These are phyloP conservation scores for Escallonia rubra DNA, from an alignment of 129 eudicot species.

Conservation along the genomic window DNA sequence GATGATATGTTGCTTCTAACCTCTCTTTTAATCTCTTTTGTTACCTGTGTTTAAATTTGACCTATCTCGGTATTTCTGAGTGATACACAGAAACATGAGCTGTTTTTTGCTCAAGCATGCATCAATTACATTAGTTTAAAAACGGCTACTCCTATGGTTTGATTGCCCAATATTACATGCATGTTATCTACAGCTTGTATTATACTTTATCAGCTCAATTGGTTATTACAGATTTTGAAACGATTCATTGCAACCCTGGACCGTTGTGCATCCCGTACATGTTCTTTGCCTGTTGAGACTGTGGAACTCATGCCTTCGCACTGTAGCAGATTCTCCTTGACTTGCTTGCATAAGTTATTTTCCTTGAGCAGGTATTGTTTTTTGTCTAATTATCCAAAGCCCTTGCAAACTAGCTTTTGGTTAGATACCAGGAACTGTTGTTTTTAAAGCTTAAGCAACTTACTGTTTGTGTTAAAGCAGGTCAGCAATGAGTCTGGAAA, in stretches of 20 bases:
- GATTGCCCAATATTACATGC: not conserved
- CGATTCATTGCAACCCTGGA: constrained; percentile 80
- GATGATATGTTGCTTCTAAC: no score
- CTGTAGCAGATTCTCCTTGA: constrained; percentile 92
- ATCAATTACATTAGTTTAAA: no score
- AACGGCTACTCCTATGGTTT: no score
- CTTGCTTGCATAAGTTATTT: constrained; percentile 87
- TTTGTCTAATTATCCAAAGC: not conserved
- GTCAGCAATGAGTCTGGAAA: no score
- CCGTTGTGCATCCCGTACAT: constrained; percentile 97
- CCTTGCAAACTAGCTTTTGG: not conserved
- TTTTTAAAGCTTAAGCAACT: no score
- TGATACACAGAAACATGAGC: no score
- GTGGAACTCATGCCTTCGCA: constrained; percentile 95
- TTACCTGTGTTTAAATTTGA: no score
- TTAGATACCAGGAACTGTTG: no score
- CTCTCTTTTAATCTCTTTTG: no score
- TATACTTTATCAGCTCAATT: not conserved
- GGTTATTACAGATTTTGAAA: constrained; percentile 54
- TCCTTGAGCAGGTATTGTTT: constrained; percentile 70
- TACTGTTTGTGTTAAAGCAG: no score
- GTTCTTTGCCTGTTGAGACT: constrained; percentile 87
- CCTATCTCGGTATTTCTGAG: no score
- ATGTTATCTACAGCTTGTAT: not conserved
- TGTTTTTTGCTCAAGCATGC: no score